Evolutionary conservation across 495 filamentous ascomycete species (phyloP).

Genomic region (Annulohypoxylon stygium): DNA sequence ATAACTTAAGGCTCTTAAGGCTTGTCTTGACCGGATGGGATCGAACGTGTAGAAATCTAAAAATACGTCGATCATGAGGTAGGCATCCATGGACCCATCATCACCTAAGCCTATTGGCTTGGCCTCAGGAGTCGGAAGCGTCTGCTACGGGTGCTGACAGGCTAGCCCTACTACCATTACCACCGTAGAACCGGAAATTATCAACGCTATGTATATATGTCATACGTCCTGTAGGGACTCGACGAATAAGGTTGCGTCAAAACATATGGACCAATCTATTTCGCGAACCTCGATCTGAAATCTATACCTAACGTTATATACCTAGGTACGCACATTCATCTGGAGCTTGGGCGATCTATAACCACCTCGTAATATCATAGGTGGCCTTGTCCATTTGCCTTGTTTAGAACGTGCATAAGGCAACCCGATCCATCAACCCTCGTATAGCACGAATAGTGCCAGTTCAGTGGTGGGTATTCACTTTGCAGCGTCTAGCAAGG

Average conservation of each 20-base stretch:
- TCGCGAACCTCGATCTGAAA: slow-evolving; percentile 30
- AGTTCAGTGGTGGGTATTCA: slow-evolving; percentile 4
- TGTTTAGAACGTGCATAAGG: slow-evolving; percentile 32
- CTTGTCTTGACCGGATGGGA: not conserved
- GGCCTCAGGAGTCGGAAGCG: not conserved
- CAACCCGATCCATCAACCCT: slow-evolving; percentile 11
- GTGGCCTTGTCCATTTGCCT: slow-evolving; percentile 34
- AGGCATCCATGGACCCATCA: slow-evolving; percentile 3
- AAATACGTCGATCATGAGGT: slow-evolving; percentile 23
- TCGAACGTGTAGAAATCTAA: not conserved
- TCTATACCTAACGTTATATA: slow-evolving; percentile 9
- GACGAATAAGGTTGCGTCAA: slow-evolving; percentile 18
- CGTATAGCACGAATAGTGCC: slow-evolving; percentile 10
- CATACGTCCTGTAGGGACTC: slow-evolving; percentile 14
- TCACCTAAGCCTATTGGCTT: not conserved
- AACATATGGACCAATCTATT: slow-evolving; percentile 23
- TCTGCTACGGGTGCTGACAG: slow-evolving; percentile 25
- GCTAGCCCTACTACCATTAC: slow-evolving; percentile 32
- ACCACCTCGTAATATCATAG: slow-evolving; percentile 31
- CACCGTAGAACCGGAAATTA: slow-evolving; percentile 25
- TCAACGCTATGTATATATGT: slow-evolving; percentile 26
- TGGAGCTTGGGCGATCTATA: slow-evolving; percentile 25
- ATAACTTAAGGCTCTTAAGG: not conserved
- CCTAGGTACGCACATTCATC: not conserved
- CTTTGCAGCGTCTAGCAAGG: slow-evolving; percentile 24